A percentile compares a stretch with the other conserved stretches of the same genome.
Conservation (phyloP, 208 protist genomes). For the Trichomonas tenax region DNA sequence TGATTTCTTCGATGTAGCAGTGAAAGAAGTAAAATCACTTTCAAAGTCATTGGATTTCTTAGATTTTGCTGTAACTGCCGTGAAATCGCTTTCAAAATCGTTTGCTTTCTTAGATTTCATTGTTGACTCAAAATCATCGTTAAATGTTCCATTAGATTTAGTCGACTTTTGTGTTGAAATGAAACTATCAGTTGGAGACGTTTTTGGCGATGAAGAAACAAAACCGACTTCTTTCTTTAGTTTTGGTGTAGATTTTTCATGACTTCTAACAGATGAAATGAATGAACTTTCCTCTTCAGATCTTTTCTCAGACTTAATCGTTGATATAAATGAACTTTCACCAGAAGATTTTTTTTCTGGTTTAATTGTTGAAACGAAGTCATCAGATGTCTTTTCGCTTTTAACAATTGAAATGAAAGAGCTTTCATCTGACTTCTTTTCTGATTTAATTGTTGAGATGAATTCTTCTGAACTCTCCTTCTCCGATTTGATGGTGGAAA, state of each 20-base stretch:
- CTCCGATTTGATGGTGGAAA: not conserved
- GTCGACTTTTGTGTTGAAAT: not conserved
- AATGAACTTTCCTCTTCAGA: not conserved
- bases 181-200: not conserved
- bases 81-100: no score
- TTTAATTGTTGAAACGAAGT: not conserved
- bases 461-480: not conserved
- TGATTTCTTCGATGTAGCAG: not conserved
- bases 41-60: not conserved
- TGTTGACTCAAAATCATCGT: not conserved
- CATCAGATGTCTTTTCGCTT: not conserved
- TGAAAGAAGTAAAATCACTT: not conserved
- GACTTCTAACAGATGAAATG: not conserved
- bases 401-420: not conserved
- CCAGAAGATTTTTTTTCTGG: not conserved
- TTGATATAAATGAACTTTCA: not conserved
- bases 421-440: not conserved
- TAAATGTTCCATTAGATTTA: not conserved
- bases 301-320: not conserved
- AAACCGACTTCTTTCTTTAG: not conserved
- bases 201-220: not conserved
- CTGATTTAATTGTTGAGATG: not conserved
- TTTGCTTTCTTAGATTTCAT: not conserved
- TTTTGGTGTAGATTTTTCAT: not conserved
- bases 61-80: not conserved